Conservation (phyloP, 225 moss, liverwort and hornwort species). For the Pseudisothecium myosuroides region DNA sequence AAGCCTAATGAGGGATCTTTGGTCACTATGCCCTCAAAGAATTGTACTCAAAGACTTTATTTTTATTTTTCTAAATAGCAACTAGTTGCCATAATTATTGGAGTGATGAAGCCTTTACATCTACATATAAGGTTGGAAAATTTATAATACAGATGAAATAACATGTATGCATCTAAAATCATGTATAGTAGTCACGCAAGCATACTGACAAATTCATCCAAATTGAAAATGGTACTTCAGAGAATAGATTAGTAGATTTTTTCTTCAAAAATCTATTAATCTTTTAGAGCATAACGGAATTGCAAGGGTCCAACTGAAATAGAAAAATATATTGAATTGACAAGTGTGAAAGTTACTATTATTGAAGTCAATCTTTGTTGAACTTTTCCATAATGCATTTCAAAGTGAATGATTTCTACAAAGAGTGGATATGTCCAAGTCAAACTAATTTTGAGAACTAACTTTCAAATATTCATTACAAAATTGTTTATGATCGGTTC, state of each 20-base stretch:
- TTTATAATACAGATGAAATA: not conserved
- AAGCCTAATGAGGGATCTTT: not conserved
- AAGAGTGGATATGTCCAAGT: too few species aligned
- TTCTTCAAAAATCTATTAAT: not conserved
- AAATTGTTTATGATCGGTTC: too few species aligned
- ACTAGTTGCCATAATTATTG: not conserved
- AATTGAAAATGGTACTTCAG: not conserved
- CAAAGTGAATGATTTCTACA: not conserved
- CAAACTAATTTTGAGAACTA: too few species aligned
- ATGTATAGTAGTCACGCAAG: not conserved
- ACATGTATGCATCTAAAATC: not conserved
- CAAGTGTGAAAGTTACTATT: too few species aligned
- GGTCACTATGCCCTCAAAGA: not conserved
- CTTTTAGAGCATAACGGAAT: not conserved
- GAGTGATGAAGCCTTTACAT: not conserved
- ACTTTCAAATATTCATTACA: too few species aligned
- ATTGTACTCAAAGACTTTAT: not conserved
- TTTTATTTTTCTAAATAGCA: not conserved
- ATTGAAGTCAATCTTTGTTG: not conserved
- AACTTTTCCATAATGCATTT: not conserved
- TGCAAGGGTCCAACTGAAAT: not conserved
- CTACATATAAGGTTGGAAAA: not conserved
- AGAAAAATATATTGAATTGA: not conserved
- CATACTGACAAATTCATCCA: fast-evolving
- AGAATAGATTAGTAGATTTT: not conserved